phyloP scores from a whole-genome alignment of 371 early-diverging fungal species.

The Mortierella sp. region DNA sequence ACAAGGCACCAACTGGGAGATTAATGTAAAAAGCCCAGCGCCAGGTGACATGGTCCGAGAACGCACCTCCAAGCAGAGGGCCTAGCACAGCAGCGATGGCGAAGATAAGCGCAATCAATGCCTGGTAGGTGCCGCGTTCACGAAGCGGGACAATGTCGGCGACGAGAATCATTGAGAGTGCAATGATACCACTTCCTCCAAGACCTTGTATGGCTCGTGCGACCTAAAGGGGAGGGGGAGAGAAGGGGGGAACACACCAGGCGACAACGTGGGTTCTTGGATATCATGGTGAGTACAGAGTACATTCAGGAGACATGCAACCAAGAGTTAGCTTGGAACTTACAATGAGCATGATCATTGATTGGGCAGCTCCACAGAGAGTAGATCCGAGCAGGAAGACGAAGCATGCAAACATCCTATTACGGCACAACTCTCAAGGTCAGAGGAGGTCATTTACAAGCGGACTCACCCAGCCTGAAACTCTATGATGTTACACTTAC shows the following conservation, averaged over 20 bases:
- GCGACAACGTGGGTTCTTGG: not conserved
- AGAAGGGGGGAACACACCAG: not conserved
- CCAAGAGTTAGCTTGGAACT: slow-evolving; percentile 57
- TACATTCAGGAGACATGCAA: not conserved
- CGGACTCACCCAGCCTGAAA: too few relatives aligned
- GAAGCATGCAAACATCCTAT: slow-evolving; percentile 61
- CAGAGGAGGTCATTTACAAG: too few relatives aligned
- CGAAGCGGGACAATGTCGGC: slow-evolving; percentile 69
- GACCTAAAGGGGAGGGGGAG: slow-evolving; percentile 39
- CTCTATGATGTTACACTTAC: too few relatives aligned
- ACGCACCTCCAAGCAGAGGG: slow-evolving; percentile 79
- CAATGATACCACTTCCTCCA: slow-evolving; percentile 85
- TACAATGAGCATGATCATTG: slow-evolving; percentile 65
- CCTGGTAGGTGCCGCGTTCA: slow-evolving; percentile 64
- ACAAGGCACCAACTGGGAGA: slow-evolving; percentile 71
- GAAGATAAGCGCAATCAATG: slow-evolving; percentile 63
- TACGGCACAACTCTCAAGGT: too few relatives aligned
- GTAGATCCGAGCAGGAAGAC: slow-evolving; percentile 68
- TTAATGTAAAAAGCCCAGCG: slow-evolving; percentile 82
- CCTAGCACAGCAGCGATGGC: slow-evolving; percentile 74
- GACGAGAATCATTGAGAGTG: slow-evolving; percentile 76
- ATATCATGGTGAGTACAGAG: not conserved
- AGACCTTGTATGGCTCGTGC: slow-evolving; percentile 81
- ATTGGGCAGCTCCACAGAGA: slow-evolving; percentile 66
- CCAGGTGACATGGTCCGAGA: slow-evolving; percentile 67